A percentile compares a stretch with the other conserved stretches of the same genome.
Conservation (phyloP, 257 asterid species). For the Avicennia marina region DNA sequence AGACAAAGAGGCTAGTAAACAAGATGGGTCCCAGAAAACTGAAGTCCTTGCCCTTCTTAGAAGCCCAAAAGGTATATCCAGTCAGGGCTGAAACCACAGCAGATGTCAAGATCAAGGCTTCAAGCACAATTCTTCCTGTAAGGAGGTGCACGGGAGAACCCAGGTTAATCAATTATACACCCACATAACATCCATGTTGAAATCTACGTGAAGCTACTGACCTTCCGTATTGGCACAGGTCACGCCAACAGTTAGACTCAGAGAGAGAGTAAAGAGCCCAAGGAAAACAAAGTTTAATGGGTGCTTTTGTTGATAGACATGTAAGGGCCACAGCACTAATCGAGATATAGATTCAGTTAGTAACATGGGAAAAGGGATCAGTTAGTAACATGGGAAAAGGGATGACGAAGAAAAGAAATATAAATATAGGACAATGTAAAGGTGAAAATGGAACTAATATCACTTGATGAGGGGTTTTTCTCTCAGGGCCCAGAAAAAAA, state of each 20-base stretch:
- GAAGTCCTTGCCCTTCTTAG: constrained; percentile 96
- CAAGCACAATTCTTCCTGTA: constrained; percentile 84
- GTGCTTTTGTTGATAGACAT: constrained; percentile 84
- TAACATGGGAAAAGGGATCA: not conserved
- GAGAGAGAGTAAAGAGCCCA: constrained; percentile 78
- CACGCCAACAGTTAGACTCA: constrained; percentile 88
- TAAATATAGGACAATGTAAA: not conserved
- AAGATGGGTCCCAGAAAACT: constrained; percentile 90
- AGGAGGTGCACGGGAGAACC: constrained; percentile 20
- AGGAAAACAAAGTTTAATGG: constrained; percentile 90
- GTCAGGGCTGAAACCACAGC: constrained; percentile 88
- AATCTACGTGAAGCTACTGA: constrained; percentile 16
- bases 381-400: not conserved
- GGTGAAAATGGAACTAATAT: too few relatives aligned
- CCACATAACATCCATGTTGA: constrained; percentile 24
- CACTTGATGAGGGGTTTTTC: too few relatives aligned
- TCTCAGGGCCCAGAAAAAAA: too few relatives aligned
- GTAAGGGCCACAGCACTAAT: constrained; percentile 88
- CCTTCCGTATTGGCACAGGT: constrained; percentile 98
- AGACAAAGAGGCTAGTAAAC: constrained; percentile 85
- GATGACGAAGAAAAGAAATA: not conserved
- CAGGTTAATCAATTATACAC: constrained; percentile 8
- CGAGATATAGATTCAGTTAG: constrained; percentile 11
- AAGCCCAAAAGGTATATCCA: constrained; percentile 98
- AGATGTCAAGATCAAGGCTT: constrained; percentile 87